Conservation (phyloP, 176 grass and related monocot genomes). For the Zea mays region DNA sequence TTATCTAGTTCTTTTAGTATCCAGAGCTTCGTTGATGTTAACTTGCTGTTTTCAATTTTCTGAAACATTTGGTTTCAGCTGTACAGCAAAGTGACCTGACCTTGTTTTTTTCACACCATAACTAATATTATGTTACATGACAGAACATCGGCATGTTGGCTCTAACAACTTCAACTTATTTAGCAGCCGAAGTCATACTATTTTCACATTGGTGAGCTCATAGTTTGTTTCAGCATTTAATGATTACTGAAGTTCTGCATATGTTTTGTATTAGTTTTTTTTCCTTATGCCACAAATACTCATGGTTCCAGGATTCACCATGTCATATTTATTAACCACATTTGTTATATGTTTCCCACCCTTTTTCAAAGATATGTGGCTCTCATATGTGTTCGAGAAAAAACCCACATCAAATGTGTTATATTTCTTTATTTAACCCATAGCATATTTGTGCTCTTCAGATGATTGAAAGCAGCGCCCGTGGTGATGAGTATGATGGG, state of each 20-base stretch:
- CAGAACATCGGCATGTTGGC: slow-evolving; percentile 99
- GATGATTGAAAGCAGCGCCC: slow-evolving; percentile 95
- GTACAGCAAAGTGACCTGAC: neutral
- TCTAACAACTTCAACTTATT: slow-evolving; percentile 99
- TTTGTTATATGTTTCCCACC: slow-evolving; percentile 5
- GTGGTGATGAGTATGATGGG: slow-evolving; percentile 80
- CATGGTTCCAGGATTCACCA: slow-evolving; percentile 4
- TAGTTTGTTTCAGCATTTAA: slow-evolving; percentile 26
- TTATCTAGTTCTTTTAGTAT: slow-evolving; percentile 13
- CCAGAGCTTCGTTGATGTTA: slow-evolving; percentile 2
- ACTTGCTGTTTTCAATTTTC: neutral
- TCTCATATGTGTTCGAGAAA: neutral
- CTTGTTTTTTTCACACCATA: slow-evolving; percentile 8
- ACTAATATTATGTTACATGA: slow-evolving; percentile 38
- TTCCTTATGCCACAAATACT: neutral
- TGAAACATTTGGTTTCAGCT: neutral
- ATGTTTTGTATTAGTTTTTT: slow-evolving; percentile 1
- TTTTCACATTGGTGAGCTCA: slow-evolving; percentile 91
- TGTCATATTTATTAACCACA: slow-evolving; percentile 26
- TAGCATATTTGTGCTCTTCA: slow-evolving; percentile 31
- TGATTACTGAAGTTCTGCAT: slow-evolving; percentile 6
- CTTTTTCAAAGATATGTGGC: neutral
- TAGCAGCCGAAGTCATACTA: slow-evolving; percentile 99
- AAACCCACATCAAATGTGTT: neutral
- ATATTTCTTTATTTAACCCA: slow-evolving; percentile 14